Evolutionary conservation across 352 stramenopile genomes (phyloP), one percentile per base, ranked within the genome.

Genomic region (Globisporangium uncinulatum): DNA sequence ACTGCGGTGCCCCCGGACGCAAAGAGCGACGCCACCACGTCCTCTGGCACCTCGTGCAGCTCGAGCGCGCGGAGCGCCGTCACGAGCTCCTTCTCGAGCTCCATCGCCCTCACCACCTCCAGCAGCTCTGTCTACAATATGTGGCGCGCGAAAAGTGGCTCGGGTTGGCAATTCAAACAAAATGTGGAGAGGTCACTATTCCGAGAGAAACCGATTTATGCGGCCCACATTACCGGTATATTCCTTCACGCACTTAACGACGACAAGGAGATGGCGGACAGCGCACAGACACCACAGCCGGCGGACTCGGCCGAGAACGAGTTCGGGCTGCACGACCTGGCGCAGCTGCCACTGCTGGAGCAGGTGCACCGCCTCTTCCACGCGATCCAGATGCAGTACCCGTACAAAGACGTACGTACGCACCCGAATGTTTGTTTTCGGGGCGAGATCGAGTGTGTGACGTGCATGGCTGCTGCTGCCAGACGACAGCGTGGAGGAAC

Each of bases 301-400:
- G 55, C 44, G 56, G 41, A 67, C 36, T 66, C 61, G 36, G 65
- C 70, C 54, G 63, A 74, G 45, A 82, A 79, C 62, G 75, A 92
- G 70, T 94, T 79, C 37, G 85, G 83, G 5, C 77, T 94, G 19
- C 60, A 74, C 29, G 79, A 79, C 46, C 70, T 94, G 43, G 73
- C 69, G 39, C 61, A 62, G 31, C 70, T 94, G 32, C 85, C 85
- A 42, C 73, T 94, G 49, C 62, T 93, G 56, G 85, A 94, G 63
- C 85, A 92, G 56, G 81, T 94, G 46, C 85, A 94, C 61, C 76
- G 85, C 0, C 66, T 94, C 8, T 89, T 92, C 56, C 82, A 94
- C 62, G 85, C 85, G 34, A 94, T 94, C 51, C 73, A 92, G 65
- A 64, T 73, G 49, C 69, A 82, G 48, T 94, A 94, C 53, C 83